phyloP scores from a whole-genome alignment of 2,329 filamentous ascomycete genomes.

The Venturia oleaginea region DNA sequence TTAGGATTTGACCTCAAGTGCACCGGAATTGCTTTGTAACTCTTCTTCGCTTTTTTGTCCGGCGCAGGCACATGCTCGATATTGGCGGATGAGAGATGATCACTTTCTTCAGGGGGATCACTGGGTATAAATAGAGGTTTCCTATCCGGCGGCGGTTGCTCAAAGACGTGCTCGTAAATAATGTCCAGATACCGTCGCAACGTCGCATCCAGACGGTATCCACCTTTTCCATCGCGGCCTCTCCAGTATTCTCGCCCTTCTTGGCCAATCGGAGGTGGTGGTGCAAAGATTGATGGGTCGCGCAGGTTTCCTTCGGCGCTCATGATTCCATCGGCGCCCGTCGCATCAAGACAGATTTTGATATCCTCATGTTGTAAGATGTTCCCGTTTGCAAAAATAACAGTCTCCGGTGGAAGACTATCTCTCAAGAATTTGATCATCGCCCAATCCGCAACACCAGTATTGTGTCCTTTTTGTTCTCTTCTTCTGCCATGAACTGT shows the following conservation, averaged over 20 bases:
- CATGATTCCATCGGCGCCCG: slow-evolving; percentile 90
- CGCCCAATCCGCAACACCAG: slow-evolving; percentile 87
- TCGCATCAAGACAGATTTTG: slow-evolving; percentile 65
- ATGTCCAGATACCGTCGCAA: slow-evolving; percentile 86
- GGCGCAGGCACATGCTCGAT: slow-evolving; percentile 24
- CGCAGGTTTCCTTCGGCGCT: slow-evolving; percentile 91
- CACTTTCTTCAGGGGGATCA: slow-evolving; percentile 34
- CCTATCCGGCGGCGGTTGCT: slow-evolving; percentile 54
- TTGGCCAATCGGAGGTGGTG: slow-evolving; percentile 52
- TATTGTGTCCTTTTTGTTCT: slow-evolving; percentile 94
- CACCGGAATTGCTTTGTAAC: slow-evolving; percentile 33
- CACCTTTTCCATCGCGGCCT: slow-evolving; percentile 66
- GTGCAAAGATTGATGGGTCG: slow-evolving; percentile 78
- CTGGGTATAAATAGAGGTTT: slow-evolving; percentile 64
- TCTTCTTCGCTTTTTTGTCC: slow-evolving; percentile 29
- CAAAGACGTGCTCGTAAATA: slow-evolving; percentile 67
- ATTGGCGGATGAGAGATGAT: neutral
- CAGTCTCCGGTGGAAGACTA: slow-evolving; percentile 73
- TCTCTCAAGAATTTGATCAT: slow-evolving; percentile 75
- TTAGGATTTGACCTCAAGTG: slow-evolving; percentile 49
- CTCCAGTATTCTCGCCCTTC: slow-evolving; percentile 81
- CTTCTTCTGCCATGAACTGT: slow-evolving; percentile 82
- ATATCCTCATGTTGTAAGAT: slow-evolving; percentile 75
- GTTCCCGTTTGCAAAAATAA: slow-evolving; percentile 96
- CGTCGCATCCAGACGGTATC: slow-evolving; percentile 82